These are phyloP conservation scores for Colletotrichum nymphaeae DNA, from an alignment of 2,329 filamentous ascomycete species.

Conservation along the genomic window DNA sequence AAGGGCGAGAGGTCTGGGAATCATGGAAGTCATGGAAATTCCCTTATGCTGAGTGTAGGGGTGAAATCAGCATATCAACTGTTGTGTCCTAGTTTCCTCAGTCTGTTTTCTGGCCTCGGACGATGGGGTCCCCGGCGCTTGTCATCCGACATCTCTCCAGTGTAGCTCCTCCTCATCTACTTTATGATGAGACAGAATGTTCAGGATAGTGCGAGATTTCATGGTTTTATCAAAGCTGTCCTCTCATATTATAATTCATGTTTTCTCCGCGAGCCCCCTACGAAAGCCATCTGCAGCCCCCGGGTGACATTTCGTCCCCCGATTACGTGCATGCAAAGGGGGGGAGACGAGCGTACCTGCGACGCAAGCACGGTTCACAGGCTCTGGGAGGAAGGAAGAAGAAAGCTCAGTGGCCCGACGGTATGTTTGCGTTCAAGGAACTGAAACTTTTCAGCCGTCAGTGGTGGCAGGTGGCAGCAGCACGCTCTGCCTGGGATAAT, in stretches of 20 bases:
- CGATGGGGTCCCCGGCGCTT: background rate
- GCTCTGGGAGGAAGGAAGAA: background rate
- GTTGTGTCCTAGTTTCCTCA: background rate
- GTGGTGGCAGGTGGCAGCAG: slow-evolving; percentile 20
- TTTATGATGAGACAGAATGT: background rate
- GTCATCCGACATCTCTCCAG: background rate
- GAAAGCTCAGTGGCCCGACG: slow-evolving; percentile 6
- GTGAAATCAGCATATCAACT: background rate
- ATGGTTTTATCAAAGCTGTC: background rate
- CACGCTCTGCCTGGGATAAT: background rate
- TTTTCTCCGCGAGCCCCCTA: background rate
- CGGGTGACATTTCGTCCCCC: background rate
- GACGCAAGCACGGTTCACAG: slow-evolving; percentile 11
- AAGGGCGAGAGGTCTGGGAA: background rate
- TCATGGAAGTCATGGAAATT: background rate
- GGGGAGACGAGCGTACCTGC: background rate
- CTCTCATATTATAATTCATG: background rate
- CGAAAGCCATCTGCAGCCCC: background rate
- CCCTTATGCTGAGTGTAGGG: background rate
- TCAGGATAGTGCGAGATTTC: background rate
- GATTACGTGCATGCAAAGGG: background rate
- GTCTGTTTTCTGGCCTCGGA: background rate
- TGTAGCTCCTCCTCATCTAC: background rate
- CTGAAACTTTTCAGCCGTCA: slow-evolving; percentile 28
- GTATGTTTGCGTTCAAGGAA: slow-evolving; percentile 5